Percentiles rank a stretch among this genome's conserved stretches.
These are phyloP conservation scores for Bocquillonia castaneifolia DNA, from an alignment of 441 rosid species.

Conservation along the genomic window DNA sequence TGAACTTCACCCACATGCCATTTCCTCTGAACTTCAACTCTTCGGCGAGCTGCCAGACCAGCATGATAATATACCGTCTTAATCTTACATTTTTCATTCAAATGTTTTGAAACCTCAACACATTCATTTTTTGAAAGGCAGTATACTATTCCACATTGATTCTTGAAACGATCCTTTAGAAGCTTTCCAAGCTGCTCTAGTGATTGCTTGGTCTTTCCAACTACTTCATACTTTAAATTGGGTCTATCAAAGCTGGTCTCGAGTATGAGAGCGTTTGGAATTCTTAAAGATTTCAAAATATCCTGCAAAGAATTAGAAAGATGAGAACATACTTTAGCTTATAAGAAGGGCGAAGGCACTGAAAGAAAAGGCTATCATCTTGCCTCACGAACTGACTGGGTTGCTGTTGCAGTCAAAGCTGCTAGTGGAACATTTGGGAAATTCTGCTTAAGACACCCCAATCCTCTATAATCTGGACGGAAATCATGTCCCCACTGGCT, in stretches of 20 bases:
- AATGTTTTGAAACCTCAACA: conserved; percentile 71
- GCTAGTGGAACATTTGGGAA: conserved; percentile 69
- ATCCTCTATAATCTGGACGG: conserved; percentile 82
- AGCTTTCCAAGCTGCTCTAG: conserved; percentile 82
- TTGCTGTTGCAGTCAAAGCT: conserved; percentile 95
- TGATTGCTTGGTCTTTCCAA: conserved; percentile 69
- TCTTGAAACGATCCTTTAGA: conserved; percentile 56
- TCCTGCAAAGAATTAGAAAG: conserved; percentile 51
- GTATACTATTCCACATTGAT: conserved; percentile 84
- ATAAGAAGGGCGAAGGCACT: not conserved
- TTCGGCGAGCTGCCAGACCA: conserved; percentile 74
- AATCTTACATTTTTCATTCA: conserved; percentile 69
- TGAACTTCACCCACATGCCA: conserved; percentile 83
- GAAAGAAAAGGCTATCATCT: conserved; percentile 1
- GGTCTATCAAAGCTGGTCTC: conserved; percentile 97
- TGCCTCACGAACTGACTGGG: conserved; percentile 78
- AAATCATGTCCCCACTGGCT: conserved; percentile 99
- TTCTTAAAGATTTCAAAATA: conserved; percentile 67
- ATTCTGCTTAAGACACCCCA: conserved; percentile 81
- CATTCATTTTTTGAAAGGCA: conserved; percentile 94
- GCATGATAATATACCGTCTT: conserved; percentile 85
- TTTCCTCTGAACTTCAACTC: conserved; percentile 78
- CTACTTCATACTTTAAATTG: conserved; percentile 84
- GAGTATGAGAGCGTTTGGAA: conserved; percentile 69
- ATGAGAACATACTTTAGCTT: conserved; percentile 6